Base-by-base conservation (phyloP, 1,284 basidiomycete species). In the Trichosporon coremiiforme region DNA sequence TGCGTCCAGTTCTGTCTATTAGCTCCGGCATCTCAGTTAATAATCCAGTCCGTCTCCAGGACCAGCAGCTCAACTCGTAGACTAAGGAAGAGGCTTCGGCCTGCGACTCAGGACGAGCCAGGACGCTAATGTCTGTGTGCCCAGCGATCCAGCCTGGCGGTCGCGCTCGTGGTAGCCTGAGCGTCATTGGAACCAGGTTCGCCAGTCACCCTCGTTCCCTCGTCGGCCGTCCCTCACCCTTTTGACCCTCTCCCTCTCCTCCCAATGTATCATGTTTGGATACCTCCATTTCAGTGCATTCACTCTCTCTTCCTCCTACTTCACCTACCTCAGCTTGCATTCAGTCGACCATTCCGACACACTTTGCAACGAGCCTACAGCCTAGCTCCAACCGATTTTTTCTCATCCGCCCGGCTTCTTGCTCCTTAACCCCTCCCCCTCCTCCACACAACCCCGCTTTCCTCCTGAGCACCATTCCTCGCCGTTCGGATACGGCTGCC, bases 11-110 rank as follows among this genome's bases (percentile, higher is more conserved):
- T 31, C 57, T 60, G 17, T 60, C 57, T n/a, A 60, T 60, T 33
- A 55, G 53, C 53, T 55, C 31, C 53, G 53, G 53, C 53, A 55
- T 55, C 53, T 55, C 53, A 55, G 53, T 55, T 29, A 29, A 25
- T 15, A 55, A 29, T 29, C 8, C 29, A 55, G 22, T 29, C 25
- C 53, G 53, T 55, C 22, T 29, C 53, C 53, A 55, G 53, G 53
- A 55, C 53, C 13, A 5, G 20, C 13, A n/a, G 29, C 7, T 31
- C 57, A n/a, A 60, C 57, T 31, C 57, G n/a, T 60, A 60, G 57
- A 60, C 29, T 22, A 17, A 15, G 57, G 22, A 55, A n/a, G 15
- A 60, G 29, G 8, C 57, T 33, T 33, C 17, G 31, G 57, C 29
- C 31, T 31, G 57, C 57, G 29, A 33, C 29, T 22, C 57, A 60